A percentile compares a stretch with the other conserved stretches of the same genome.
These are phyloP conservation scores for Cydonia oblonga DNA, from an alignment of 331 rosid species.

Conservation along the genomic window DNA sequence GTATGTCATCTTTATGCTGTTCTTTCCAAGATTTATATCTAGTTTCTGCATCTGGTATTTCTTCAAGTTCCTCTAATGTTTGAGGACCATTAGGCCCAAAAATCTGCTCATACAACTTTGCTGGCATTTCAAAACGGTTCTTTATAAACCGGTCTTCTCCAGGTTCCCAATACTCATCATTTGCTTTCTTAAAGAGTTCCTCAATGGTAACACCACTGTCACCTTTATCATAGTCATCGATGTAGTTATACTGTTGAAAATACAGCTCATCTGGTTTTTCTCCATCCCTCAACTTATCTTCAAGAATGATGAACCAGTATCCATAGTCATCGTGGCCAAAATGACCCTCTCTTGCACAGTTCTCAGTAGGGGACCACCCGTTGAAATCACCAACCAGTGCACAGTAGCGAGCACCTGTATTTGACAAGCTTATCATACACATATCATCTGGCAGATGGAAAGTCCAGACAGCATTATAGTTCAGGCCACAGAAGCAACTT, in stretches of 20 bases:
- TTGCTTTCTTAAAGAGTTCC: constrained; percentile 63
- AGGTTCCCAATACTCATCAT: constrained; percentile 90
- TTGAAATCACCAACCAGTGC: constrained; percentile 85
- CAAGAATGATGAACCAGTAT: constrained; percentile 87
- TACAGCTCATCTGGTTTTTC: constrained; percentile 76
- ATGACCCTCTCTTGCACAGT: constrained; percentile 84
- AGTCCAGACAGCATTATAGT: not conserved
- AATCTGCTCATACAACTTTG: constrained; percentile 72
- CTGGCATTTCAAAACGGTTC: constrained; percentile 68
- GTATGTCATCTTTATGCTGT: constrained; percentile 45
- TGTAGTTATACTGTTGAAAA: constrained; percentile 87
- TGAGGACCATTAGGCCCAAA: constrained; percentile 99
- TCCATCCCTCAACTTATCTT: constrained; percentile 79
- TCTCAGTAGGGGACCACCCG: constrained; percentile 80
- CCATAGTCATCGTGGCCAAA: constrained; percentile 93
- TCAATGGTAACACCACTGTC: constrained; percentile 81
- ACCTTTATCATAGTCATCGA: constrained; percentile 87
- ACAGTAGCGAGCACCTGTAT: constrained; percentile 88
- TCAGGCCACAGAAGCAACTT: not conserved
- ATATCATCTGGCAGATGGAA: constrained; percentile 1
- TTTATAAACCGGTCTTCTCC: constrained; percentile 80
- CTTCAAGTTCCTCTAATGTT: constrained; percentile 64
- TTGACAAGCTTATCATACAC: constrained; percentile 6
- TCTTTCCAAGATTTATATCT: constrained; percentile 78
- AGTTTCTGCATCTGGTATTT: constrained; percentile 85